Evolutionary conservation across 2,329 filamentous ascomycete species (phyloP), one percentile per base, ranked within the genome.

Genomic region (Fusarium beomiforme): DNA sequence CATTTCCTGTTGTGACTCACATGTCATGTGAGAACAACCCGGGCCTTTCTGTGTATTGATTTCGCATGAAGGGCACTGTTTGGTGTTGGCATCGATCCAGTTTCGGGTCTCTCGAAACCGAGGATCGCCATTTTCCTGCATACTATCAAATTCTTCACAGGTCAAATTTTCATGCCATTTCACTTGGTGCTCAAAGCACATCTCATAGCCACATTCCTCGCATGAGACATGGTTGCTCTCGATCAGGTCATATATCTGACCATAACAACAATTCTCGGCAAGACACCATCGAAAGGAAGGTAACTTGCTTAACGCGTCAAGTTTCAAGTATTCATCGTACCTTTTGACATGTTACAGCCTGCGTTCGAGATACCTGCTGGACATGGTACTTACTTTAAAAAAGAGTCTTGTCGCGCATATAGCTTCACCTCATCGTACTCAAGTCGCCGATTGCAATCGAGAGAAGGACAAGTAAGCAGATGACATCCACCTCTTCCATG

Each of bases 221-320:
- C 53, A 56, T 13, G 29, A 33, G 17, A 56, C 53, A 34, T 56
- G 53, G 31, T 26, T 47, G 10, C 14, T 34, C 14, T 34, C 17
- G 7, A 56, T 17, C 3, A 56, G 39, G 21, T 56, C 39, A 36
- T 56, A 19, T 13, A 56, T 46, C 29, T 57, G 54, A 3, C 54
- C 54, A n/a, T 29, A 29, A 4, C 41, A 57, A 19, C 54, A 57
- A 6, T 31, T 49, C 4, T 36, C 41, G 4, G 31, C 31, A 26
- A 57, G 33, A 37, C 54, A 57, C 54, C 54, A 57, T n/a, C 54
- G 31, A 29, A 57, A 57, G 10, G 41, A 37, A 12, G 41, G 33
- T 5, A 57, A 14, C 6, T 31, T 36, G 23, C 33, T 37, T 11
- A 57, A 31, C 1, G 54, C 42, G 5, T 57, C 24, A 5, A 57